phyloP scores from a whole-genome alignment of 495 filamentous ascomycete species.

The Xanthoparmelia taractica region DNA sequence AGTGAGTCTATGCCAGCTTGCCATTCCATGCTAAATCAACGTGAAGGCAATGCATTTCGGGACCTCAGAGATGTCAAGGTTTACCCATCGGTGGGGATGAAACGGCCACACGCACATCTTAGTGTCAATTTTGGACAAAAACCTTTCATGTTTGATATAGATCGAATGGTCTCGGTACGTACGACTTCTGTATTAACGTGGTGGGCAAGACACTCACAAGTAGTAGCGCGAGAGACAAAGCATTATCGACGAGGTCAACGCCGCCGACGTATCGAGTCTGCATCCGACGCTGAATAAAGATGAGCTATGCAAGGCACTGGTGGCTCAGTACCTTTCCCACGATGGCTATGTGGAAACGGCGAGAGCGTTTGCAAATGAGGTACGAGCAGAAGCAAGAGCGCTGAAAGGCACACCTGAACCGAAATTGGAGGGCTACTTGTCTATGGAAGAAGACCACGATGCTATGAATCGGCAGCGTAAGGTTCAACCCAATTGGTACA shows the following conservation, averaged over 20 bases:
- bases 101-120: constrained; percentile 75
- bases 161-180: constrained; percentile 72
- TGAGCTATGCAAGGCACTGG: constrained; percentile 70
- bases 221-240: constrained; percentile 52
- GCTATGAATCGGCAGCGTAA: constrained; percentile 81
- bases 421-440: constrained; percentile 49
- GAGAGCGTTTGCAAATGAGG: constrained; percentile 77
- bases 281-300: constrained; percentile 65
- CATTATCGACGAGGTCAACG: constrained; percentile 50
- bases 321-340: constrained; percentile 84
- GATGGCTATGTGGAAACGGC: constrained; percentile 97
- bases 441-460: constrained; percentile 78
- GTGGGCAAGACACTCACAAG: constrained; percentile 23
- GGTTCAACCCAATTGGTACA: constrained; percentile 19
- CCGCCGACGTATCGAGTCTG: constrained; percentile 45
- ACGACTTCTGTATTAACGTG: background rate
- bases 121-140: constrained; percentile 86
- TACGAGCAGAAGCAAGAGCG: constrained; percentile 60
- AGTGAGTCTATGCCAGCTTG: constrained; percentile 23
- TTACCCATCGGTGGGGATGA: constrained; percentile 91
- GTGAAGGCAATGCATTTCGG: constrained; percentile 69
- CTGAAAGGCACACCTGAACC: constrained; percentile 49
- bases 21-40: constrained; percentile 5
- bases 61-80: constrained; percentile 62
- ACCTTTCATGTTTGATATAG: constrained; percentile 89